phyloP scores from a whole-genome alignment of 2,329 filamentous ascomycete species.

The Apiospora arundinis region DNA sequence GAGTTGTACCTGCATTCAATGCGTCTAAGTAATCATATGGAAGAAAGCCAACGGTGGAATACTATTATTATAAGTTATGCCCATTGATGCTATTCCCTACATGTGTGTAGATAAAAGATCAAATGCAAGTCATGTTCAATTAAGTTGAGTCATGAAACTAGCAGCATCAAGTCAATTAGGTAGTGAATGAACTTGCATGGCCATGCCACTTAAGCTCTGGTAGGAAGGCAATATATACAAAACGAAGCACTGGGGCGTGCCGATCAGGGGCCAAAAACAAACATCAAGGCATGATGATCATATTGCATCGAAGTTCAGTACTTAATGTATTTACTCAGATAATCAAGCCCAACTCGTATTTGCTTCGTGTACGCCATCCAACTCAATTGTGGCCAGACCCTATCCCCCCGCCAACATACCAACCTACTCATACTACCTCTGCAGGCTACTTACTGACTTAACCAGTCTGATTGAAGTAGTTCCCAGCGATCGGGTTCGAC shows the following conservation, averaged over 20 bases:
- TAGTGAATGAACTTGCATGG: too few species aligned
- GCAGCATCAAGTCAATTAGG: too few species aligned
- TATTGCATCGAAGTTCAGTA: background rate
- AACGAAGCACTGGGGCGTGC: background rate
- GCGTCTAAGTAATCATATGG: too few species aligned
- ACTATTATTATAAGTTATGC: too few species aligned
- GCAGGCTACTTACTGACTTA: constrained; percentile 21
- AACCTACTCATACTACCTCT: background rate
- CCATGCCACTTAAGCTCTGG: too few species aligned
- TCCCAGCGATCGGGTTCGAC: constrained; percentile 37
- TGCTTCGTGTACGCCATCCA: background rate
- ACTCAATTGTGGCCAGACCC: background rate
- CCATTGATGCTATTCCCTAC: too few species aligned
- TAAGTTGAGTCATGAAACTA: too few species aligned
- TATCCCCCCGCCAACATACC: background rate
- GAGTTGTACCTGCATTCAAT: background rate
- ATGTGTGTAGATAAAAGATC: too few species aligned
- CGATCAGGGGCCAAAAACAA: background rate
- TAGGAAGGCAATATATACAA: background rate
- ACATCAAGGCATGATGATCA: background rate
- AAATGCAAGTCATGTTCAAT: too few species aligned
- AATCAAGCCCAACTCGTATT: background rate
- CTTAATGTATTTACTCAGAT: too few species aligned
- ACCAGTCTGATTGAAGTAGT: constrained; percentile 44
- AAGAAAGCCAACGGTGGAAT: too few species aligned